These are phyloP conservation scores for Erysimum cheiranthoides DNA, from an alignment of 345 rosid species.

Conservation along the genomic window DNA sequence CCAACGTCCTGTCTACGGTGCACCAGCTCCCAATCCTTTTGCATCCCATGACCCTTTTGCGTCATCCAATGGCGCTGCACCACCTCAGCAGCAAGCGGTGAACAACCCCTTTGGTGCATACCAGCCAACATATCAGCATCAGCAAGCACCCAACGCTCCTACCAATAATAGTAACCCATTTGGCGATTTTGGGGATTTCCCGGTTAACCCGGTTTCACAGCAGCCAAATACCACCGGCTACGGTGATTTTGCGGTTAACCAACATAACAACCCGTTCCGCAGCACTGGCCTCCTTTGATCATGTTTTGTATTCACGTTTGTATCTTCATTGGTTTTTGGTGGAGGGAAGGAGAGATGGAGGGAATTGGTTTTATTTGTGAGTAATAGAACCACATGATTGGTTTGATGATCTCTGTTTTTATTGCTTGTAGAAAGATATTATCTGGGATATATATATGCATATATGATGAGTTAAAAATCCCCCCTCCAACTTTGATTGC, in stretches of 20 bases:
- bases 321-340: conserved; percentile 23
- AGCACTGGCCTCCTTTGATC: conserved; percentile 72
- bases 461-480: conserved; percentile 28
- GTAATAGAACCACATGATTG: conserved; percentile 43
- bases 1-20: conserved; percentile 81
- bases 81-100: conserved; percentile 51
- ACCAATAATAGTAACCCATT: conserved; percentile 68
- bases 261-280: conserved; percentile 44
- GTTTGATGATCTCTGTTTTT: conserved; percentile 37
- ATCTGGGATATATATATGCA: conserved; percentile 13
- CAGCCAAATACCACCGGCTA: conserved; percentile 41
- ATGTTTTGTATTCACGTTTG: conserved; percentile 16
- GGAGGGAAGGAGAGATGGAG: conserved; percentile 3
- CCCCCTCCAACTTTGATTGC: conserved; percentile 9
- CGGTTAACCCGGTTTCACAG: conserved; percentile 43
- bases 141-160: conserved; percentile 24
- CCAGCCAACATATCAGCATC: conserved; percentile 66
- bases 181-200: conserved; percentile 54
- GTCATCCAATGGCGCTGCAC: conserved; percentile 54
- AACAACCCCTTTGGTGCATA: conserved; percentile 76
- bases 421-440: conserved; percentile 15
- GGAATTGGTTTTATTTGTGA: conserved; percentile 37
- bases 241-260: conserved; percentile 48
- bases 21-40: conserved; percentile 89
- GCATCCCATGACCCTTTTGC: conserved; percentile 81